Percentiles rank a stretch among this genome's conserved stretches.
Conservation (phyloP, 352 stramenopile genomes). For the Globisporangium spinosum region DNA sequence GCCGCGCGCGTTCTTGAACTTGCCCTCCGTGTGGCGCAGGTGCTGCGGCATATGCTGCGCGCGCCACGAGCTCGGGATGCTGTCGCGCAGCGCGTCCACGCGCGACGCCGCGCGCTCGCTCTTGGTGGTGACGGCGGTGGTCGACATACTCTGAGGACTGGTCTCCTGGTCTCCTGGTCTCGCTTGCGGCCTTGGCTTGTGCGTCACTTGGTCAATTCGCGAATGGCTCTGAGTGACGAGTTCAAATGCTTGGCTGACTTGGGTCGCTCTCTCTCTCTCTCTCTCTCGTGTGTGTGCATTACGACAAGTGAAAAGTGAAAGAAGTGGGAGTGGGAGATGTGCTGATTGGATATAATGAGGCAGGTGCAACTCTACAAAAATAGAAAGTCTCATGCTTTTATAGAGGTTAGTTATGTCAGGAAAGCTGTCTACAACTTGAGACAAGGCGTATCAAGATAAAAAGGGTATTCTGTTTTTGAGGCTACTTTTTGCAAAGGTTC, state of each 20-base stretch:
- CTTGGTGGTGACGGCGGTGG: background rate
- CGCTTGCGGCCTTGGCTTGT: background rate
- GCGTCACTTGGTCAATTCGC: background rate
- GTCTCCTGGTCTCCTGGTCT: background rate
- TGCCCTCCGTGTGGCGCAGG: conserved; percentile 32
- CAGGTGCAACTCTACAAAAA: background rate
- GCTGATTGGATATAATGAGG: background rate
- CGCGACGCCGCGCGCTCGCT: background rate
- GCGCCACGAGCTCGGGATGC: conserved; percentile 20
- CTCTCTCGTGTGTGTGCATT: too few species aligned
- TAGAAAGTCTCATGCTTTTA: background rate
- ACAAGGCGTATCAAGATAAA: background rate
- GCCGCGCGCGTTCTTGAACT: conserved; percentile 35
- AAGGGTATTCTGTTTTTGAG: background rate
- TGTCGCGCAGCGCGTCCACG: conserved; percentile 12
- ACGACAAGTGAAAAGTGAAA: background rate
- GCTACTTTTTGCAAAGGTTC: background rate
- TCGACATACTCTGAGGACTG: background rate
- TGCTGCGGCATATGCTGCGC: conserved; percentile 33
- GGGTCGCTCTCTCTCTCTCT: too few species aligned
- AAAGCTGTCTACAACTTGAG: background rate
- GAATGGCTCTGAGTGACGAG: background rate
- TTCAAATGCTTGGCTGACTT: background rate
- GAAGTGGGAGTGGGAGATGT: background rate
- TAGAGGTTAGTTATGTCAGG: background rate